Evolutionary conservation across 2,329 filamentous ascomycete species (phyloP).

Genomic region (Aspergillus caelatus): DNA sequence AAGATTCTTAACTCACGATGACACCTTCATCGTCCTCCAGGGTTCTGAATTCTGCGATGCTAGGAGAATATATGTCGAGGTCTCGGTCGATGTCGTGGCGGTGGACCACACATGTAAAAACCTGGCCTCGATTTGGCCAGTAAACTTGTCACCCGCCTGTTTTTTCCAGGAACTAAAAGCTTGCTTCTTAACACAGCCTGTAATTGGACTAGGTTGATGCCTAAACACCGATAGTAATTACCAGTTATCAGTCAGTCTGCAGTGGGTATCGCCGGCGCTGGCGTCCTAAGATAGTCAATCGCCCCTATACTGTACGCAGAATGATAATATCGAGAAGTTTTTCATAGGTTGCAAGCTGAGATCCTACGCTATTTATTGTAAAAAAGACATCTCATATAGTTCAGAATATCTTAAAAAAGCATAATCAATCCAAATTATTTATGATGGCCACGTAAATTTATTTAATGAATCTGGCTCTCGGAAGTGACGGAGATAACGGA

Average conservation of each 20-base stretch:
- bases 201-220: neutral
- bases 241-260: neutral
- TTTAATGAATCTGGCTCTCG: neutral
- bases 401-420: neutral
- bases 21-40: neutral
- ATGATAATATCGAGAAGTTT: neutral
- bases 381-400: neutral
- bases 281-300: no score
- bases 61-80: neutral
- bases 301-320: neutral
- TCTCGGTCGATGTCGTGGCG: neutral
- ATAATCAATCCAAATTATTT: neutral
- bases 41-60: neutral
- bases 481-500: slow-evolving; percentile 3
- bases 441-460: neutral
- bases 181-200: neutral
- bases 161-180: neutral
- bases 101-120: neutral
- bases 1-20: neutral
- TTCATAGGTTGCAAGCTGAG: neutral
- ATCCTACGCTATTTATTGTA: no score
- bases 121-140: neutral
- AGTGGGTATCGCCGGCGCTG: no score
- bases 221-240: neutral
- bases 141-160: neutral